These are phyloP conservation scores for Seiridium unicorne DNA, from an alignment of 2,329 filamentous ascomycete genomes.

Conservation along the genomic window DNA sequence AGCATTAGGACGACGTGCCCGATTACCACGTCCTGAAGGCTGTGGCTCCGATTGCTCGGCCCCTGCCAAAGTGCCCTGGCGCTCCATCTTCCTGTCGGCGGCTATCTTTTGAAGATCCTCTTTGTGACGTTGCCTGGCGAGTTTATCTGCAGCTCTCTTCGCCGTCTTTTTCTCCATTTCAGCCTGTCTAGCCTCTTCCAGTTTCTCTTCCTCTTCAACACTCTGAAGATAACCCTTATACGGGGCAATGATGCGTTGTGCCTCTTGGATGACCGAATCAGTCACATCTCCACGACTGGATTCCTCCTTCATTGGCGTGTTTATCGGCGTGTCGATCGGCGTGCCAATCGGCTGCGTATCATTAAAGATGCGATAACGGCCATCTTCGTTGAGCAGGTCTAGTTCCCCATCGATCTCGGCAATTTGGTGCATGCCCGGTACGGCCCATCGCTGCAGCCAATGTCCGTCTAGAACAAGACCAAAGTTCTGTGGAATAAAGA, in stretches of 20 bases:
- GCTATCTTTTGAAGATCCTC: neutral
- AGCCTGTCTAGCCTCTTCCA: neutral
- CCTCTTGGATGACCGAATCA: neutral
- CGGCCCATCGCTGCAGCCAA: neutral
- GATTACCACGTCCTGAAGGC: neutral
- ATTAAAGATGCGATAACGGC: neutral
- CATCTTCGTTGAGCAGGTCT: neutral
- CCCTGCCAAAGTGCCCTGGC: neutral
- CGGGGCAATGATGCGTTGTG: neutral
- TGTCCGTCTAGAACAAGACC: neutral
- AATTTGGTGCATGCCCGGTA: neutral
- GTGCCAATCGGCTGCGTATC: neutral
- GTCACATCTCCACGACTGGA: neutral
- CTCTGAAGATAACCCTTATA: neutral
- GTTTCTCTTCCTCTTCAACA: neutral
- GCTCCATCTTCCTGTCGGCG: neutral
- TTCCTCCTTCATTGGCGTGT: no score
- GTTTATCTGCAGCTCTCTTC: neutral
- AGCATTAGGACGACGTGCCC: neutral
- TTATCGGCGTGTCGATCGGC: neutral
- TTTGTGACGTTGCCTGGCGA: neutral
- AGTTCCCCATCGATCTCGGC: neutral
- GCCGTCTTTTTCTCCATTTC: neutral
- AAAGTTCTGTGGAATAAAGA: neutral
- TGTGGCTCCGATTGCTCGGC: neutral